phyloP scores from a whole-genome alignment of 75 land plant species.

The Selaginella moellendorffii region DNA sequence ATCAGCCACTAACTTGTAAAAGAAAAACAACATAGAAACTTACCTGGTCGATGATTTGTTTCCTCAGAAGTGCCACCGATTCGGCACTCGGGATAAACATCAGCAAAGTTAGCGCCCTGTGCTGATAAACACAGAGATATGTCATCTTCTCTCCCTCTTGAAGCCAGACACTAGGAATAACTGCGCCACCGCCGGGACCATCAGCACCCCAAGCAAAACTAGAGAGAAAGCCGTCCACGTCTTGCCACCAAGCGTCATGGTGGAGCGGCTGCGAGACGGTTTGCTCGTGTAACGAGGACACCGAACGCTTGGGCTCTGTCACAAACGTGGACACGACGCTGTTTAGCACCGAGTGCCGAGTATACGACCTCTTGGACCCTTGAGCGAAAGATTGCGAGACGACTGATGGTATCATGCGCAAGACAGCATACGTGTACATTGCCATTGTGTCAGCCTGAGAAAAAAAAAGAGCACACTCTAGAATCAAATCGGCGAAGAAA shows the following conservation, averaged over 20 bases:
- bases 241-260: conserved; percentile 68
- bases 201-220: conserved; percentile 58
- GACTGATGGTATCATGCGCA: conserved; percentile 59
- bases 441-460: conserved; percentile 63
- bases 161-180: conserved; percentile 54
- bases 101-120: conserved; percentile 52
- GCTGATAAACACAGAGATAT: conserved; percentile 62
- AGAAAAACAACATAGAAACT: too few species aligned
- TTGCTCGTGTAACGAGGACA: background rate
- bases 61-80: conserved; percentile 43
- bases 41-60: conserved; percentile 81
- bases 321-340: background rate
- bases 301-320: background rate
- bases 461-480: background rate
- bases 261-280: conserved; percentile 42
- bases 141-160: conserved; percentile 52
- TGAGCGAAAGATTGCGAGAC: conserved; percentile 19
- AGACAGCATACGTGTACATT: conserved; percentile 58
- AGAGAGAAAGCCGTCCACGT: conserved; percentile 73
- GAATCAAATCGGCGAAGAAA: background rate
- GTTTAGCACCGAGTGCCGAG: background rate
- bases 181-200: conserved; percentile 16
- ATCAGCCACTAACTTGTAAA: too few species aligned
- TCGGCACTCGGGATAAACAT: conserved; percentile 66
- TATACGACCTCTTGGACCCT: background rate